Evolutionary conservation across 73 alveolate species (phyloP).

Genomic region (Diophrys appendiculata): DNA sequence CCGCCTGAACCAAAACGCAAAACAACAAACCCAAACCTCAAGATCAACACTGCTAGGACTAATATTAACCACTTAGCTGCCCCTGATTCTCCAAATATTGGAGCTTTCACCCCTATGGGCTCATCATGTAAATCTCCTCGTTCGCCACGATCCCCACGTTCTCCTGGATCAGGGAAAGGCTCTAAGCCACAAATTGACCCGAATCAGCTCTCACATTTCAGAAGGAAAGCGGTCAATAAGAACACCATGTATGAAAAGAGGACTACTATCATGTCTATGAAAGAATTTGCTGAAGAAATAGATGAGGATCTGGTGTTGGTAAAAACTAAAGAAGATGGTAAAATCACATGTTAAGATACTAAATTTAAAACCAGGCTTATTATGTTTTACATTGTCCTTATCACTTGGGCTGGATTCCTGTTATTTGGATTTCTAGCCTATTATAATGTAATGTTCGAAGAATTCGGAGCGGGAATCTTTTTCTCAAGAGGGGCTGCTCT

Average conservation of each 20-base stretch:
- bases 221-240: not conserved
- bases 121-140: no score
- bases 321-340: not conserved
- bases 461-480: conserved; percentile 26
- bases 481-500: conserved; percentile 36
- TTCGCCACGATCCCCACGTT: no score
- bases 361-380: not conserved
- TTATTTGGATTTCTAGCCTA: conserved; percentile 21
- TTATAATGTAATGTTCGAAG: conserved; percentile 13
- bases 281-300: not conserved
- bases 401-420: not conserved
- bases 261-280: not conserved
- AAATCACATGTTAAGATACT: not conserved
- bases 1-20: no score
- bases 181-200: not conserved
- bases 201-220: not conserved
- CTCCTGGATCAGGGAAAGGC: no score
- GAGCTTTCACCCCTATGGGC: no score
- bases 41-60: no score
- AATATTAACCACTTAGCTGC: no score
- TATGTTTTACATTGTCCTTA: not conserved
- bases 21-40: no score
- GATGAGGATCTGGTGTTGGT: not conserved
- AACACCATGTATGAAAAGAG: not conserved
- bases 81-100: no score